Percentiles rank a stretch among this genome's conserved stretches.
Conservation (phyloP, 495 filamentous ascomycete species). For the Durotheca rogersii region DNA sequence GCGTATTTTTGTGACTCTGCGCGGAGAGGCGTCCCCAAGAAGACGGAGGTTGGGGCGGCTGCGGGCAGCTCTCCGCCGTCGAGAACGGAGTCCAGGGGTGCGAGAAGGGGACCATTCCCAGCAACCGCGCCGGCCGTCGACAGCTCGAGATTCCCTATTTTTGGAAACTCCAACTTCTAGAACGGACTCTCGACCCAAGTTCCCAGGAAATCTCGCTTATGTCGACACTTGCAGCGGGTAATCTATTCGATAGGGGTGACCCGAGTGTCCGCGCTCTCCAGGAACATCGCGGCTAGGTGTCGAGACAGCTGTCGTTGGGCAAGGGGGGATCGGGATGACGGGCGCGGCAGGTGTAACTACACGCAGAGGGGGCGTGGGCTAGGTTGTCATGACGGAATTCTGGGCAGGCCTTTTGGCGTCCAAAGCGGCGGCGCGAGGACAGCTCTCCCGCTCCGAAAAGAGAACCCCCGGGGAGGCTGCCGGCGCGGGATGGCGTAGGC, state of each 20-base stretch:
- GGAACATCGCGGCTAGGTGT: slow-evolving; percentile 16
- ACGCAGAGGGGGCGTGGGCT: slow-evolving; percentile 12
- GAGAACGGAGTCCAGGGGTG: background rate
- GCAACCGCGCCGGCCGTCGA: slow-evolving; percentile 6
- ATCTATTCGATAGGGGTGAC: slow-evolving; percentile 17
- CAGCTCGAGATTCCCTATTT: slow-evolving; percentile 30
- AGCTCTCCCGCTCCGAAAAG: background rate
- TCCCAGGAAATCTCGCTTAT: slow-evolving; percentile 8
- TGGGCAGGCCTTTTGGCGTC: slow-evolving; percentile 24
- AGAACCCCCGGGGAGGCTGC: slow-evolving; percentile 12
- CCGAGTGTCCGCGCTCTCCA: slow-evolving; percentile 10
- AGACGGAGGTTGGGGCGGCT: background rate
- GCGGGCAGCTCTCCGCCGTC: background rate
- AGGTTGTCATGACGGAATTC: slow-evolving; percentile 17
- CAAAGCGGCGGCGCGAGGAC: slow-evolving; percentile 3
- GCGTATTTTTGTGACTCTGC: slow-evolving; percentile 5
- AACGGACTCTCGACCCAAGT: slow-evolving; percentile 4
- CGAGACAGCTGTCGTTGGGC: slow-evolving; percentile 4
- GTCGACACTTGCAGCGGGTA: slow-evolving; percentile 10
- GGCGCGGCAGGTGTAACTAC: slow-evolving; percentile 12
- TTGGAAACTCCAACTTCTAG: slow-evolving; percentile 22
- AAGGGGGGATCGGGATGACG: slow-evolving; percentile 9
- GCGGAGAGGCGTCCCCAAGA: background rate
- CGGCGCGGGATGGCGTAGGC: slow-evolving; percentile 22
- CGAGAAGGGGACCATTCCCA: background rate